Base-by-base conservation (phyloP, 495 filamentous ascomycete genomes). In the Trichoderma parareesei region DNA sequence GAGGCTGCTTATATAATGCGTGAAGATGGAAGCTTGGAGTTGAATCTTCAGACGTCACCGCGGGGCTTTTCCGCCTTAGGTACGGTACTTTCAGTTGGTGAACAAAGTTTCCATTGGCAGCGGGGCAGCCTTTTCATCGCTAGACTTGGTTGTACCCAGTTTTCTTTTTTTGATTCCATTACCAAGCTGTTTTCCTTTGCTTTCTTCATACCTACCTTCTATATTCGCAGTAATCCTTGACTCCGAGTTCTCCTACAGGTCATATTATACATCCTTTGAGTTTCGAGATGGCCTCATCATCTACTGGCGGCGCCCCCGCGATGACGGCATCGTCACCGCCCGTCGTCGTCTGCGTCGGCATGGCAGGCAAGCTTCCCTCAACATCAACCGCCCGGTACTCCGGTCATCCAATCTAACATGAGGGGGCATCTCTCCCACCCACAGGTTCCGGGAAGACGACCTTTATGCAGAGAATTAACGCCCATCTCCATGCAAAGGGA, bases 391-490 rank as follows among this genome's bases (percentile, higher is more conserved):
- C 27, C 27, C 2, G 27, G 27, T 27, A 2, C 27, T 27, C 27
- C 27, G 27, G 27, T 27, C 27, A 2, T 27, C 27, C 27, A 27
- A 27, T 27, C 27, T 27, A 27, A 27, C 27, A 27, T 27, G 27
- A 27, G 27, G 27, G 27, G 27, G 27, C 27, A 27, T 27, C 1
- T 27, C 27, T 27, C 27, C 27, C 33, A 49, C 41, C 42, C 37
- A 44, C 27, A 60, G 90, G 93, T 67, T 96, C 92, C 4, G 95
- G 94, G 70, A 98, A 98, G 79, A 97, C 93, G 3, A 98, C 94
- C 0, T 98, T 98, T 75, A 97, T 98, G 92, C 94, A 97, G 71
- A 85, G 94, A 69, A 93, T 98, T 71, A 96, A 95, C 72, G 87
- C 93, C 2, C 81, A 98, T 70, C 86, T 97, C 4, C 91, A 97